Base-by-base conservation (phyloP, 805 yeast species). In the Hanseniaspora clermontiae region DNA sequence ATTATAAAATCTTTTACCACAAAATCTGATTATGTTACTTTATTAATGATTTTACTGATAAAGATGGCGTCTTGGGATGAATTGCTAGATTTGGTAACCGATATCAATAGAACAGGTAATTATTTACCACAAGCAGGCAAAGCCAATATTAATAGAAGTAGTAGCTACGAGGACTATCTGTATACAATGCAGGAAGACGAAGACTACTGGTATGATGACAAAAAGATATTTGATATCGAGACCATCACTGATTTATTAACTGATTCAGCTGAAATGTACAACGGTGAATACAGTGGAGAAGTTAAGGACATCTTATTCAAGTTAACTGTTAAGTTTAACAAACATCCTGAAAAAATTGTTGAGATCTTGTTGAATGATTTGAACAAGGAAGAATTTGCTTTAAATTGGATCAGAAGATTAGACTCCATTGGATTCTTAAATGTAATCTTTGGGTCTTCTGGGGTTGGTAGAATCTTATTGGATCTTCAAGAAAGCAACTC, bases 1-100 rank as follows among this genome's bases (percentile, higher is more conserved):
- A 60, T 73, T 84, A 55, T 75, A 75, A 8, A 67, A 74, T 45
- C 75, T 77, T 2, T 61, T 29, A 17, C 76, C 14, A 82, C 95
- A 0, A 78, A 79, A n/a, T 74, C 79, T 34, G 95, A 89, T 64
- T 97, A 91, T 66, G 76, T 88, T 6, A 89, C 96, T 0, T 68
- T 91, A 29, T 72, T 90, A 43, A 68, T 90, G 29, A 84, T 91
- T 59, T 81, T 91, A 51, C 82, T 84, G 63, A 86, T 95, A 59
- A 88, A 89, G 64, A 69, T 87, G 62, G 85, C 83, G 59, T 76
- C 76, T 59, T 75, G 74, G 2, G 77, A 75, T 1, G 82, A 82
- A 49, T 71, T 91, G 31, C 74, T 75, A 40, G 61, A 66, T 5
- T 88, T 87, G 62, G 74, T 87, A 27, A 70, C 74, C 2, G 73